These are phyloP conservation scores for Huntiella moniliformis DNA, from an alignment of 2,329 filamentous ascomycete species.

Conservation along the genomic window DNA sequence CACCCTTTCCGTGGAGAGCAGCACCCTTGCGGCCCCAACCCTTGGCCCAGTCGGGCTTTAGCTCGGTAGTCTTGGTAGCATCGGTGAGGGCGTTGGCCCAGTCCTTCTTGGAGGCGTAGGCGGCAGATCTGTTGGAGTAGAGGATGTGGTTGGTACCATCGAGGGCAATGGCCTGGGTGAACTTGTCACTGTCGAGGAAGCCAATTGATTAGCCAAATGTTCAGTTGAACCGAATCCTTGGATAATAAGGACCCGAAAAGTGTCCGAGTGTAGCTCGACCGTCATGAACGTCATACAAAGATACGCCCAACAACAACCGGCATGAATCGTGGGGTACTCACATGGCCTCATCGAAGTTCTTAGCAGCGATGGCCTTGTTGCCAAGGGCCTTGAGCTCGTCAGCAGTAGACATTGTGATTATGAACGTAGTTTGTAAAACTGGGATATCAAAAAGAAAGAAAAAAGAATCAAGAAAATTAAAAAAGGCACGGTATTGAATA, in stretches of 20 bases:
- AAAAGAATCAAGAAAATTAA: conserved; percentile 1
- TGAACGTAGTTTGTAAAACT: not conserved
- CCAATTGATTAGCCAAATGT: not conserved
- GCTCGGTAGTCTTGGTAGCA: conserved; percentile 77
- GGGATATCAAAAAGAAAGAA: not conserved
- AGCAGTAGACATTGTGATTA: conserved; percentile 33
- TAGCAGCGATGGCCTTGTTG: conserved; percentile 95
- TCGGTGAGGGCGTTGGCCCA: conserved; percentile 73
- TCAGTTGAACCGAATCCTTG: not conserved
- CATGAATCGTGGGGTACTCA: conserved; percentile 30
- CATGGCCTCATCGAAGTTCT: conserved; percentile 93
- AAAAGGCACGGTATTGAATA: not conserved
- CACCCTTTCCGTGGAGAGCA: conserved; percentile 71
- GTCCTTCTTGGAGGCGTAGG: conserved; percentile 73
- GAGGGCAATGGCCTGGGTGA: conserved; percentile 77
- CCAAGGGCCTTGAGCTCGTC: conserved; percentile 87
- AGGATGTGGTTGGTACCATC: conserved; percentile 88
- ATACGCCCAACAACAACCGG: not conserved
- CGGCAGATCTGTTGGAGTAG: conserved; percentile 88
- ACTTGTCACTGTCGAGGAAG: conserved; percentile 51
- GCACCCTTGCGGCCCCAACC: conserved; percentile 88
- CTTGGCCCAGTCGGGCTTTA: conserved; percentile 97
- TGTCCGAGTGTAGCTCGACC: too few relatives aligned
- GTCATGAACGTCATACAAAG: too few relatives aligned
- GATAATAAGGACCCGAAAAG: not conserved